A percentile compares a stretch with the other conserved stretches of the same genome.
phyloP scores from a whole-genome alignment of 2,329 filamentous ascomycete genomes.

The Fonsecaea erecta region DNA sequence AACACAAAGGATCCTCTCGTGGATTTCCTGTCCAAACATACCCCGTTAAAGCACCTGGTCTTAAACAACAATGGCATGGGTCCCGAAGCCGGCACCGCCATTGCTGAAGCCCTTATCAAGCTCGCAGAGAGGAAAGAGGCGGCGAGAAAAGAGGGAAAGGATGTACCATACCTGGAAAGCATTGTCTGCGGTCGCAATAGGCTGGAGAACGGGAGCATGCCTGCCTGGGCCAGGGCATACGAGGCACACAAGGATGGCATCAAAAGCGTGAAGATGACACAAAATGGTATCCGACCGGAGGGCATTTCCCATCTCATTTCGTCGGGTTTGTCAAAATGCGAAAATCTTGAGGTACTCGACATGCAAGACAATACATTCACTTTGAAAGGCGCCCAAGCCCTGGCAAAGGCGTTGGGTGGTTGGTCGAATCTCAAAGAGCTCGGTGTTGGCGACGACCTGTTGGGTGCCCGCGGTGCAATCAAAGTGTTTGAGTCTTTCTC shows the following conservation, averaged over 20 bases:
- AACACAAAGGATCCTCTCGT: slow-evolving; percentile 93
- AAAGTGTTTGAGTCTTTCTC: slow-evolving; percentile 74
- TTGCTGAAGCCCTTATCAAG: slow-evolving; percentile 83
- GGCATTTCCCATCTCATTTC: slow-evolving; percentile 82
- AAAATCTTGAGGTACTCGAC: slow-evolving; percentile 75
- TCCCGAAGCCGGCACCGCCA: slow-evolving; percentile 83
- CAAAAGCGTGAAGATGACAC: slow-evolving; percentile 91
- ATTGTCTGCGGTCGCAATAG: slow-evolving; percentile 95
- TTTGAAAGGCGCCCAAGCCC: slow-evolving; percentile 73
- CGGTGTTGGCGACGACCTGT: slow-evolving; percentile 84
- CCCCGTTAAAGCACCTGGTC: slow-evolving; percentile 89
- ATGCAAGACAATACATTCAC: slow-evolving; percentile 99
- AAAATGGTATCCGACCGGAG: slow-evolving; percentile 95
- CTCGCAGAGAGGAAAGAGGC: slow-evolving; percentile 84
- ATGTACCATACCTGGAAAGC: slow-evolving; percentile 87
- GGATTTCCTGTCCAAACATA: slow-evolving; percentile 85
- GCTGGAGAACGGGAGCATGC: slow-evolving; percentile 95
- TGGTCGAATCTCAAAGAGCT: slow-evolving; percentile 82
- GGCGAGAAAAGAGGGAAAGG: slow-evolving; percentile 65
- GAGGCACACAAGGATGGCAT: slow-evolving; percentile 77
- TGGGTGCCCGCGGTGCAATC: slow-evolving; percentile 76
- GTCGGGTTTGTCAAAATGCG: slow-evolving; percentile 74
- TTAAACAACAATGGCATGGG: slow-evolving; percentile 98
- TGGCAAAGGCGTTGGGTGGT: slow-evolving; percentile 72
- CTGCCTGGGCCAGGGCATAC: slow-evolving; percentile 88